Conservation (phyloP, 2,329 filamentous ascomycete species). For the Neobulgaria alba region DNA sequence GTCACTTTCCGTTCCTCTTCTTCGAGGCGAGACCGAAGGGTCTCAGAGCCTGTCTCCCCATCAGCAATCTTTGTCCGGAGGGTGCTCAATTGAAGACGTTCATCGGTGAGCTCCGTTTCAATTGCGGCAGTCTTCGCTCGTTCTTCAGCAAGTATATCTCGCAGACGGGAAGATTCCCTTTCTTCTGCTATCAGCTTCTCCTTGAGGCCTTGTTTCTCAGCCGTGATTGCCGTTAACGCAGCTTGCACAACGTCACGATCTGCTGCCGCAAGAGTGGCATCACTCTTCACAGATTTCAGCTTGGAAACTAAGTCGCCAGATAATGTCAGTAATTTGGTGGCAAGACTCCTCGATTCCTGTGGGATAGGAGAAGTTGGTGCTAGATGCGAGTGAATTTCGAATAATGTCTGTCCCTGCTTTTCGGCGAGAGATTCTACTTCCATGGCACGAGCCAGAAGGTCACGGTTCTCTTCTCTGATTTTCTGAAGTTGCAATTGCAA, state of each 20-base stretch:
- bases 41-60: conserved; percentile 76
- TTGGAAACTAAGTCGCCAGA: conserved; percentile 52
- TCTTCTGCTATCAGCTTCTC: conserved; percentile 46
- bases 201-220: conserved; percentile 46
- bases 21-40: conserved; percentile 62
- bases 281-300: conserved; percentile 49
- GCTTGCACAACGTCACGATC: conserved; percentile 54
- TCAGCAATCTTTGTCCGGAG: conserved; percentile 67
- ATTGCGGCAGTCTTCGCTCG: conserved; percentile 45
- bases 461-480: conserved; percentile 45
- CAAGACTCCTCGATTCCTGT: conserved; percentile 46
- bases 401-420: conserved; percentile 45
- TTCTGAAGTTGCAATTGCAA: conserved; percentile 49
- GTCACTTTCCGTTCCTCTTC: conserved; percentile 67
- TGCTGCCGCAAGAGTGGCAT: conserved; percentile 49
- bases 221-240: conserved; percentile 45
- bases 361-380: conserved; percentile 45
- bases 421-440: conserved; percentile 43
- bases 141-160: conserved; percentile 44
- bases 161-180: conserved; percentile 40
- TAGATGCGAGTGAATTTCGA: conserved; percentile 50
- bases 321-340: conserved; percentile 50
- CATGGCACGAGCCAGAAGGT: conserved; percentile 42
- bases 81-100: conserved; percentile 58
- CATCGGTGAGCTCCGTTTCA: conserved; percentile 50